Evolutionary conservation across 1,139 yeast species (phyloP), one percentile per base, ranked within the genome.

Genomic region (Hyphopichia khmerensis): DNA sequence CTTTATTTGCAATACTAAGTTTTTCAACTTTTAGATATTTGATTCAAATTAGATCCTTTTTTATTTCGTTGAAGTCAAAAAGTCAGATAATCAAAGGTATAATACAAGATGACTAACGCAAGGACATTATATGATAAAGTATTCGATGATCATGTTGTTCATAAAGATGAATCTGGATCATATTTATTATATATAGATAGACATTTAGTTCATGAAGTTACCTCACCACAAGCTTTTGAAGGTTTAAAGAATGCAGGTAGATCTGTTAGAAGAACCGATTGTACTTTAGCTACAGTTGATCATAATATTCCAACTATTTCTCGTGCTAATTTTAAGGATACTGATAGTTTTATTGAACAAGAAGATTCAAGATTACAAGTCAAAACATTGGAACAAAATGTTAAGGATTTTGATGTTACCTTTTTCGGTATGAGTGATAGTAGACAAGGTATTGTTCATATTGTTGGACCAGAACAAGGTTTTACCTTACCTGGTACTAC

Each of bases 381-480:
- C 48, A 77, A 82, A 62, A 93, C 99, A 43, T 76, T 93, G 51
- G 98, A 93, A 65, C 84, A 88, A 59, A 93, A 93, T 59, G 98
- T 93, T 54, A 84, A 83, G 66, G 88, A 84, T 51, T 93, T 91
- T 57, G 93, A 80, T 52, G 84, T 93, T 35, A 84, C 96, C 15
- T 93, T 85, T 62, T 91, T 93, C 53, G 99, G 99, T 50, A 87
- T 93, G 95, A 79, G 82, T 43, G 98, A 93, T 67, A 77, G 77
- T 50, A 83, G 98, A 68, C 99, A 93, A 69, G 99, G 99, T 56
- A 93, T 93, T 61, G 99, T 93, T 44, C 99, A 93, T 65, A 89
- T 93, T 53, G 96, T 93, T 46, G 99, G 99, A 35, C 99, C 99
- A 31, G 99, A 93, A 67, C 98, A 93, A 69, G 99, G 98, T 37